Evolutionary conservation across 148 eudicot genomes (phyloP), one percentile per base, ranked within the genome.

Genomic region (Chenopodium album): DNA sequence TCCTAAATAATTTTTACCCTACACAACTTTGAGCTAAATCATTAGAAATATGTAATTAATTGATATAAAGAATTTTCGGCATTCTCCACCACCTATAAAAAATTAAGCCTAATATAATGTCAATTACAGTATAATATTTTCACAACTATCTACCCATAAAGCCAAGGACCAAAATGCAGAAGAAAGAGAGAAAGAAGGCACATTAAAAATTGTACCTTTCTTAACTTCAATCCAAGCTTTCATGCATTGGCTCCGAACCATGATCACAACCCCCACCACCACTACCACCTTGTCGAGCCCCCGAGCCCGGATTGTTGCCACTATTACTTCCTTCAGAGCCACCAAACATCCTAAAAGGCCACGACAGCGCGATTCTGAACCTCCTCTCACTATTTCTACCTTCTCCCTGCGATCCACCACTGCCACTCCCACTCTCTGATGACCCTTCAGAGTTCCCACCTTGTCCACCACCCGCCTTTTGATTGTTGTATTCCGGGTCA

Each of bases 401-500:
- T 17, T 17, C 75, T 22, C 65, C 66, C 59, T 29, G 52, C 2
- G 65, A 47, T 31, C 82, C 52, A 9, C 50, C 82, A 12, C n/a
- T 19, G 23, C 77, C 77, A 62, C n/a, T 19, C 32, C 77, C 77
- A 62, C 44, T 34, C 2, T 72, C 78, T 22, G 64, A 70, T 2
- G 73, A 59, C 20, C 56, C 63, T 23, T 69, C 85, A 4, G 69
- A 59, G 13, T 78, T 80, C 16, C 31, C 76, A 32, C 79, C 82
- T 37, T 10, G 60, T 13, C 37, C 44, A 41, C 44, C 44, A 41
- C 44, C 44, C 7, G 44, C 44, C 44, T 8, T 79, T 81, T 89
- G 47, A 67, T 69, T 83, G 82, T 92, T 92, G 83, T 94, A 94
- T 19, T 92, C 95, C 26, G 79, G 74, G 76, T 93, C 97, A 86